Base-by-base conservation (phyloP, 352 stramenopile genomes). In the Phytophthora sp. region DNA sequence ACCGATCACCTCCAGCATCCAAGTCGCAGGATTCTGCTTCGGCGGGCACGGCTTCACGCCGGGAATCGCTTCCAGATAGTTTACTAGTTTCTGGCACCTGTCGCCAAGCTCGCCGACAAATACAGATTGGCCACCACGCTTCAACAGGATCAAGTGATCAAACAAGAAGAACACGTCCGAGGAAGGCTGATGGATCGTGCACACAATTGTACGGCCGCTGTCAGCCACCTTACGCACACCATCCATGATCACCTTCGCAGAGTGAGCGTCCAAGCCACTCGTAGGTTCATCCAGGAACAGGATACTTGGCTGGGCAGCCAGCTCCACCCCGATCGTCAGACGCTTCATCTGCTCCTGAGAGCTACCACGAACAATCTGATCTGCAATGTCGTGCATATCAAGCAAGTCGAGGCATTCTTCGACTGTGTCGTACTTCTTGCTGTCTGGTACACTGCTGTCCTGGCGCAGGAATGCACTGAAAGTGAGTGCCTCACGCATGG, bases 401-500 rank as follows among this genome's bases (percentile, higher is more conserved):
- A 76, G 34, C 50, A 76, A 38, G 41, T 69, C 41, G 5, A 76
- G 43, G 35, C 55, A 69, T 21, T 76, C 63, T 7, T 76, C 52
- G 13, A 72, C 67, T 13, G 57, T 69, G 34, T 65, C 67, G 20
- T 61, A 52, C 54, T 73, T n/a, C n/a, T n/a, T n/a, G n/a, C n/a
- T n/a, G n/a, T n/a, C n/a, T n/a, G n/a, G n/a, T n/a, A n/a, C n/a
- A 10, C 41, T 54, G 37, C 49, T 65, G 26, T 64, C 53, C 54
- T 74, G 65, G 41, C 88, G 71, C 38, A 97, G 54, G 44, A 83
- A 88, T 3, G 91, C 88, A 42, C 77, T 91, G 61, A 97, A 97
- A 5, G 66, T 62, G 23, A 97, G 84, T 5, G 87, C 81, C 55
- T 97, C 91, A 12, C 88, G 72, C 23, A 91, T 85, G n/a, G n/a